Percentiles rank a stretch among this genome's conserved stretches.
phyloP scores from a whole-genome alignment of 2,329 filamentous ascomycete species.

The Ceratocystis colombiana region DNA sequence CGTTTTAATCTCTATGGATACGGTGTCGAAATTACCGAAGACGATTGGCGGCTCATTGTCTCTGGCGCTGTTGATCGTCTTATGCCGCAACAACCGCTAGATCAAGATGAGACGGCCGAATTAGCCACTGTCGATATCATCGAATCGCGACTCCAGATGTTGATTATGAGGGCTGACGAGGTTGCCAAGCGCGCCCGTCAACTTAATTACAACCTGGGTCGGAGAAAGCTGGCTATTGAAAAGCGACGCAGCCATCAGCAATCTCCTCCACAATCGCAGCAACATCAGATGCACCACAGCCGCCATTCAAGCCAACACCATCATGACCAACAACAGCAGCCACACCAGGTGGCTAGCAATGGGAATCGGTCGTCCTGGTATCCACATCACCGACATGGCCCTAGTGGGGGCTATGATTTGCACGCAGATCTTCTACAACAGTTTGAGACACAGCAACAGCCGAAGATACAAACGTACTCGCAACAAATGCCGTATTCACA shows the following conservation, averaged over 20 bases:
- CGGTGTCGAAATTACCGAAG: slow-evolving; percentile 74
- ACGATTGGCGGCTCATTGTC: slow-evolving; percentile 75
- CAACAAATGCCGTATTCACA: slow-evolving; percentile 4
- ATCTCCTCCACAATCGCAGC: slow-evolving; percentile 21
- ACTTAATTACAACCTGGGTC: slow-evolving; percentile 69
- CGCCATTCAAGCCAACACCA: slow-evolving; percentile 12
- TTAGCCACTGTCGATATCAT: slow-evolving; percentile 74
- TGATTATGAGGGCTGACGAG: slow-evolving; percentile 74
- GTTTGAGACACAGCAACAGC: slow-evolving; percentile 32
- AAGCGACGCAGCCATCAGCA: slow-evolving; percentile 44
- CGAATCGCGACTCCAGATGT: slow-evolving; percentile 63
- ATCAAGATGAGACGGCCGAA: slow-evolving; percentile 79
- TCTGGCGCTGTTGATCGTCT: slow-evolving; percentile 71
- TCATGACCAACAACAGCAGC: neutral
- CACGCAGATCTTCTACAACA: slow-evolving; percentile 48
- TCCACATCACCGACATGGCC: slow-evolving; percentile 21
- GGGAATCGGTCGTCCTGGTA: slow-evolving; percentile 23
- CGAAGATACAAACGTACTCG: slow-evolving; percentile 2
- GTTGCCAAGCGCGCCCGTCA: slow-evolving; percentile 54
- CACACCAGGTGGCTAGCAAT: neutral
- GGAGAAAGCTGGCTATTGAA: slow-evolving; percentile 62
- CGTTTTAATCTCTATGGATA: slow-evolving; percentile 74
- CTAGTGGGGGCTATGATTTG: slow-evolving; percentile 35
- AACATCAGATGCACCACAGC: slow-evolving; percentile 16
- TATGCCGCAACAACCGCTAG: slow-evolving; percentile 68